Evolutionary conservation across 2,329 filamentous ascomycete species (phyloP), one percentile per base, ranked within the genome.

Genomic region (Lachnellula suecica): DNA sequence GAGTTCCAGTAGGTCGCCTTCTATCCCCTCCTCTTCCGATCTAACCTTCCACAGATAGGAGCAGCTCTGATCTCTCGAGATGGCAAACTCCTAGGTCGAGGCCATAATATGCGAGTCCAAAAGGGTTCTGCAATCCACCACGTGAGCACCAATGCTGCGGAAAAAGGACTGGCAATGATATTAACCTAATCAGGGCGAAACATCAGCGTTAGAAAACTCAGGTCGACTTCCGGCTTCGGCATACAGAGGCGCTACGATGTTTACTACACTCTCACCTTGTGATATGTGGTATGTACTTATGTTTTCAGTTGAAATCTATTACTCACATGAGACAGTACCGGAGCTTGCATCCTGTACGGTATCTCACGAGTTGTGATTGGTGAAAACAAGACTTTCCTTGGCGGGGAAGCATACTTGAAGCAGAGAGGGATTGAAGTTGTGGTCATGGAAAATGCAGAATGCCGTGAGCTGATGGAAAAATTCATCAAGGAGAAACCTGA

Each of bases 181-280:
- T 31, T 8, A 31, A 17, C 11, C 15, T n/a, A 5, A 35, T n/a
- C 43, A 91, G 86, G 88, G 83, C 58, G 88, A 92, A 68, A 91
- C 87, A 19, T 84, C 87, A 17, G 83, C 86, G n/a, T 76, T 92
- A 35, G 84, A 88, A 66, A 85, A 87, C 68, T 86, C 87, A 0
- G 88, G 88, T 42, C 82, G 88, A 35, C 78, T 90, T 20, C 83
- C 85, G 27, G 87, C 86, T 15, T 81, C 80, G 2, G 79, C 79
- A 5, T 91, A 91, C 69, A 78, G 78, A 59, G 84, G 84, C 25
- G 81, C 85, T 31, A 91, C 87, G n/a, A 91, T 92, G 86, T 92
- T 89, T 71, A 92, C 88, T 2, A 91, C 88, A 17, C 74, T 92
- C 6, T 89, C 85, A 2, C 88, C 88, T 1, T 92, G 88, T 68